phyloP scores from a whole-genome alignment of 257 asterid species.

The Gynochthodes officinalis region DNA sequence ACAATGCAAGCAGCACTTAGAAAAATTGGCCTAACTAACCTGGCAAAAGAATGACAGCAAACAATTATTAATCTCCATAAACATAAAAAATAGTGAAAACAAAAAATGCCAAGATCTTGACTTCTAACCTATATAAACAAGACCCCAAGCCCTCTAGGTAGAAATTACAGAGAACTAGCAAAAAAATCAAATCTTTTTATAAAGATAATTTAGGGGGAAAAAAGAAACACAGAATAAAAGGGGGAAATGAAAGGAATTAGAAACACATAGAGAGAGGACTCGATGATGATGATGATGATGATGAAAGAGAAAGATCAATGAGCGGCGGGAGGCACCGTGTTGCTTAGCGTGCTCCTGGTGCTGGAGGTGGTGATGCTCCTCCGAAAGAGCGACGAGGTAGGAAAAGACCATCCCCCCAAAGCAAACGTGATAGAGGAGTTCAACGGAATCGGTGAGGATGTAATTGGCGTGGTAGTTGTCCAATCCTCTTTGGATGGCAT shows the following conservation, averaged over 20 bases:
- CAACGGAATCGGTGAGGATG: conserved; percentile 62
- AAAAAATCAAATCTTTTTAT: not conserved
- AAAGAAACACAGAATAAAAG: too few species aligned
- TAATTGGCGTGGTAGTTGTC: conserved; percentile 67
- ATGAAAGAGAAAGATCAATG: conserved; percentile 43
- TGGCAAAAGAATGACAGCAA: too few species aligned
- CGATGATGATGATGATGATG: too few species aligned
- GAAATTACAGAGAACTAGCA: too few species aligned
- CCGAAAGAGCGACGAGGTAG: conserved; percentile 87
- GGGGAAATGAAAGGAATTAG: not conserved
- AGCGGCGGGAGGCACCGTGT: conserved; percentile 31
- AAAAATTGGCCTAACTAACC: too few species aligned
- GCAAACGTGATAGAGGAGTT: conserved; percentile 72
- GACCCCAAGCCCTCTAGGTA: too few species aligned
- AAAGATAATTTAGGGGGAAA: too few species aligned
- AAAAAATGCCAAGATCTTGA: too few species aligned
- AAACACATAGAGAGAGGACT: not conserved
- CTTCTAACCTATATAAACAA: too few species aligned
- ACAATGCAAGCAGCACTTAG: too few species aligned
- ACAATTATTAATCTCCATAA: too few species aligned
- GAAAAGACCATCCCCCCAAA: conserved; percentile 83
- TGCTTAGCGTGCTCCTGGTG: conserved; percentile 51
- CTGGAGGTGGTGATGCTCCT: conserved; percentile 96
- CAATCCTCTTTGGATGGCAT: conserved; percentile 39
- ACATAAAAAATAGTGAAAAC: too few species aligned